phyloP scores from a whole-genome alignment of 257 asterid species.

The Vinca minor region DNA sequence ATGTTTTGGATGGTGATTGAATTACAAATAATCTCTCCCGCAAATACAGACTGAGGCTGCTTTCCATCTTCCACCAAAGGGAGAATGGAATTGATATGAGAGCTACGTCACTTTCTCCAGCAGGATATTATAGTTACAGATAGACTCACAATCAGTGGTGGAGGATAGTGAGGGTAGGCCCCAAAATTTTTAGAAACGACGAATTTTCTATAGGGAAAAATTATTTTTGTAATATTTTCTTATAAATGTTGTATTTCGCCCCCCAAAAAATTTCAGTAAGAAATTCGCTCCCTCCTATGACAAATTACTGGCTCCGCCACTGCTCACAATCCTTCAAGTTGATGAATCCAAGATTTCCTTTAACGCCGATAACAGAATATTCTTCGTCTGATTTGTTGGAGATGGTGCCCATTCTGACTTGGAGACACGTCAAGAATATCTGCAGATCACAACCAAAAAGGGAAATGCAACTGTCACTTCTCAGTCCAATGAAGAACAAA shows the following conservation, averaged over 20 bases:
- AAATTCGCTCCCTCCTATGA: too few species aligned
- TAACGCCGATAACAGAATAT: constrained; percentile 62
- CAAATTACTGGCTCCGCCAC: too few species aligned
- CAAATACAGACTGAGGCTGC: constrained; percentile 59
- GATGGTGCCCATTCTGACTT: constrained; percentile 34
- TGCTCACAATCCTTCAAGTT: constrained; percentile 53
- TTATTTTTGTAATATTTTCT: too few species aligned
- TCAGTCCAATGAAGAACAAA: background rate
- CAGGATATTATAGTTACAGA: constrained; percentile 60
- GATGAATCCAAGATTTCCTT: constrained; percentile 77
- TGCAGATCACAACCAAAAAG: background rate
- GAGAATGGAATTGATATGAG: constrained; percentile 71
- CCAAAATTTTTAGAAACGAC: too few species aligned
- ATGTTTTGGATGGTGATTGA: constrained; percentile 51
- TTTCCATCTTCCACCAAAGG: constrained; percentile 43
- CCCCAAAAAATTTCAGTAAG: too few species aligned
- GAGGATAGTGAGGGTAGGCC: too few species aligned
- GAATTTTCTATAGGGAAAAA: too few species aligned
- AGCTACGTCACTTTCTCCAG: constrained; percentile 48
- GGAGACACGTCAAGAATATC: background rate
- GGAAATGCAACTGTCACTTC: background rate
- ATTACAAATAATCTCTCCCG: constrained; percentile 53
- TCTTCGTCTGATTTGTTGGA: constrained; percentile 62
- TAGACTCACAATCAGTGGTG: too few species aligned
- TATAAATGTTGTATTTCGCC: too few species aligned